Evolutionary conservation across 805 yeast species (phyloP), one percentile per base, ranked within the genome.

Genomic region (Kodamaea kaohsiungensis): DNA sequence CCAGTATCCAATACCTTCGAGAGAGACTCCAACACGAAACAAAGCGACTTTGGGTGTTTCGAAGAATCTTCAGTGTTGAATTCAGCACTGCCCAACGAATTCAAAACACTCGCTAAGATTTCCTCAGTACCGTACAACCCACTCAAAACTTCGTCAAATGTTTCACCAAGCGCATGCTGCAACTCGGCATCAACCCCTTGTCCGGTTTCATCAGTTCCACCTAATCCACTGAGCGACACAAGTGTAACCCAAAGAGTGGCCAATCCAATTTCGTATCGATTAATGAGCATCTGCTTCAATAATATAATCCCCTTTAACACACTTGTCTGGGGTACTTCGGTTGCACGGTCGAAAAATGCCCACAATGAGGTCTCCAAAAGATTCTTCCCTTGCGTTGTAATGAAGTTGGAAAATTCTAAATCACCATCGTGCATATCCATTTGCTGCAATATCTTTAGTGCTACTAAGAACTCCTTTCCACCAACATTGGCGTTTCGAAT

Each of bases 271-370:
- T 53, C 42, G 25, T 49, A 52, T 15, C 68, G 56, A 54, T 65
- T 69, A 33, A 73, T 68, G 13, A 76, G 63, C 37, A 72, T 49
- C 54, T 72, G 79, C 51, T 75, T 75, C 22, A 75, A 19, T 7
- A 76, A 46, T 18, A 76, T 61, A 48, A 76, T 65, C 2, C 73
- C 79, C 51, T 65, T 65, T 12, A 71, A 53, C 2, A 63, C 50
- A 16, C 57, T 58, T 1, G 63, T 37, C 13, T 53, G 33, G 8
- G 53, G 16, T 25, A 59, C 42, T 8, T 30, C 25, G 4, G 54
- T 48, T 15, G 45, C 19, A 7, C 52, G 22, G 17, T 47, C 48
- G 30, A 56, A 57, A 27, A 50, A 56, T 12, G 27, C 38, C 65
- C 67, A 62, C 35, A 67, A 43, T 2, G 60, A 54, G 2, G 40